phyloP scores from a whole-genome alignment of 805 yeast species.

The Spathaspora sp. region DNA sequence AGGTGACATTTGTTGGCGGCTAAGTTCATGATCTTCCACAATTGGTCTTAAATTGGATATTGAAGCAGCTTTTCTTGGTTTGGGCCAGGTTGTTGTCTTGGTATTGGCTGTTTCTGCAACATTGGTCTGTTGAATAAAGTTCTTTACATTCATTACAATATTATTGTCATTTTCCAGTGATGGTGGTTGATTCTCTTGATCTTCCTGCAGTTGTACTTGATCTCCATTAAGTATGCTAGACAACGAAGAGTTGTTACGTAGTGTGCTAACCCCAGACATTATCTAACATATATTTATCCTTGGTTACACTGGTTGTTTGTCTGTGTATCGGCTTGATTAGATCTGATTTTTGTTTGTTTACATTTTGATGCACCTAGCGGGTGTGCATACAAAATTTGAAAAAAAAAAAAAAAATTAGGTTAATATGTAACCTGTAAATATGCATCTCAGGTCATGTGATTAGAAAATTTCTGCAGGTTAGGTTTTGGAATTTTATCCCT shows the following conservation, averaged over 20 bases:
- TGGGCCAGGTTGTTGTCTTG: not conserved
- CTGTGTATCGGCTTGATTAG: not conserved
- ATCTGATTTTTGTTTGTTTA: constrained; percentile 1
- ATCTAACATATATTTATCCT: not conserved
- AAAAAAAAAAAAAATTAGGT: not conserved
- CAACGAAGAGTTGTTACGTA: not conserved
- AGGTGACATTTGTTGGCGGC: not conserved
- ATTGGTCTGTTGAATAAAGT: not conserved
- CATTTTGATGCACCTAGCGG: not conserved
- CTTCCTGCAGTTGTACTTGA: not conserved
- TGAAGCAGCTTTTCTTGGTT: not conserved
- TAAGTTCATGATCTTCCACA: not conserved
- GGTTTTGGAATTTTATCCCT: not conserved
- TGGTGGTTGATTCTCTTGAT: not conserved
- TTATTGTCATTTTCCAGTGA: not conserved
- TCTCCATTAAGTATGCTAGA: not conserved
- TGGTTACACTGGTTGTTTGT: not conserved
- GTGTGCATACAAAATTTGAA: not conserved
- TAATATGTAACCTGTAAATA: not conserved
- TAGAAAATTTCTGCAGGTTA: not conserved
- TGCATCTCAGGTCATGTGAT: not conserved
- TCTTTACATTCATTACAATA: not conserved
- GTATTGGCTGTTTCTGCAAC: not conserved
- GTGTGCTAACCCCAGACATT: not conserved
- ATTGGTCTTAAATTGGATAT: not conserved